Conservation (phyloP, 495 filamentous ascomycete species). For the Lasiosphaeriaceae sp. region DNA sequence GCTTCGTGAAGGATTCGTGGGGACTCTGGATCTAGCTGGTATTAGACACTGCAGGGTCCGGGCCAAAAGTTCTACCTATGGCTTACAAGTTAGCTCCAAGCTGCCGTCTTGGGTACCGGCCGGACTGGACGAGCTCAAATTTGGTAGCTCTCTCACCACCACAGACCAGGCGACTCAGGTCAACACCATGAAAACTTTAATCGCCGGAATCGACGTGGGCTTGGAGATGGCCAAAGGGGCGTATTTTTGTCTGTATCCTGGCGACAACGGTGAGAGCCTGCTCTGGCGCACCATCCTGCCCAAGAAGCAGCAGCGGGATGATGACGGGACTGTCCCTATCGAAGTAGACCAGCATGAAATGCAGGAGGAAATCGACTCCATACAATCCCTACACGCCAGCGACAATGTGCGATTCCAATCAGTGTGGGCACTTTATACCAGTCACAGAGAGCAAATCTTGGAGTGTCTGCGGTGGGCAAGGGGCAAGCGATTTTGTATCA, state of each 20-base stretch:
- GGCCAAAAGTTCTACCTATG: background rate
- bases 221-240: background rate
- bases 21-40: background rate
- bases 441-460: background rate
- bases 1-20: background rate
- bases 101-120: background rate
- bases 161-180: background rate
- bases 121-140: background rate
- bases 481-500: background rate
- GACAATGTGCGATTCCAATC: too few species aligned
- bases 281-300: background rate
- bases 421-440: too few species aligned
- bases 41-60: background rate
- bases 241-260: background rate
- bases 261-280: background rate
- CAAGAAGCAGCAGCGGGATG: background rate
- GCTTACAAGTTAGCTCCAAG: background rate
- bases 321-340: background rate
- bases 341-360: background rate
- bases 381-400: too few species aligned
- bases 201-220: background rate
- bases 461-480: background rate
- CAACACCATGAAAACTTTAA: background rate
- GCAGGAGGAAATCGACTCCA: background rate
- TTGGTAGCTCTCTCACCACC: too few species aligned